These are phyloP conservation scores for Cyberlindnera euphorbiae DNA, from an alignment of 805 yeast species.

Conservation along the genomic window DNA sequence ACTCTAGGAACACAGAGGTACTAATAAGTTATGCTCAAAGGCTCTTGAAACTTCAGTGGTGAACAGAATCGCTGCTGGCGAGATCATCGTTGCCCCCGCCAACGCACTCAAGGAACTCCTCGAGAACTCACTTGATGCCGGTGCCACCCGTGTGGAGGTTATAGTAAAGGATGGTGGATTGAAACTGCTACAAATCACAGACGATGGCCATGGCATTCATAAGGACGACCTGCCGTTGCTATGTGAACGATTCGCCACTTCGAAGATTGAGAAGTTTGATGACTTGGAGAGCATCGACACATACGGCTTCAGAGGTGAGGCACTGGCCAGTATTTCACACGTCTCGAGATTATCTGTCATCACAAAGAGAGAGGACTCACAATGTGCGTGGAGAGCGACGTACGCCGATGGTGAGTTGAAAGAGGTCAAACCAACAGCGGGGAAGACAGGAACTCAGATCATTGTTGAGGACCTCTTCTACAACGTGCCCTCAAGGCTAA, in stretches of 20 bases:
- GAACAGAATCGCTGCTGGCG: conserved; percentile 95
- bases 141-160: conserved; percentile 67
- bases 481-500: conserved; percentile 74
- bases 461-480: conserved; percentile 85
- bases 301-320: conserved; percentile 96
- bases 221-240: conserved; percentile 69
- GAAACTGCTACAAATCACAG: conserved; percentile 79
- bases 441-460: conserved; percentile 81
- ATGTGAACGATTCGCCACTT: conserved; percentile 92
- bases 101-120: conserved; percentile 91
- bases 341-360: conserved; percentile 76
- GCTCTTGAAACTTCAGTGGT: conserved; percentile 68
- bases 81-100: conserved; percentile 88
- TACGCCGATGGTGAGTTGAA: conserved; percentile 63
- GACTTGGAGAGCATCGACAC: conserved; percentile 71
- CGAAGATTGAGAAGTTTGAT: conserved; percentile 69
- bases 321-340: conserved; percentile 90
- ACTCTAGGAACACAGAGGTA: no score
- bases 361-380: conserved; percentile 58
- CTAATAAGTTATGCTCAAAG: no score
- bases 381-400: conserved; percentile 67
- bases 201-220: conserved; percentile 81
- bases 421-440: conserved; percentile 65
- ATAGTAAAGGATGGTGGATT: conserved; percentile 89
- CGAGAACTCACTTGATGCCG: conserved; percentile 91